These are phyloP conservation scores for Delitschia confertaspora DNA, from an alignment of 495 filamentous ascomycete genomes.

Conservation along the genomic window DNA sequence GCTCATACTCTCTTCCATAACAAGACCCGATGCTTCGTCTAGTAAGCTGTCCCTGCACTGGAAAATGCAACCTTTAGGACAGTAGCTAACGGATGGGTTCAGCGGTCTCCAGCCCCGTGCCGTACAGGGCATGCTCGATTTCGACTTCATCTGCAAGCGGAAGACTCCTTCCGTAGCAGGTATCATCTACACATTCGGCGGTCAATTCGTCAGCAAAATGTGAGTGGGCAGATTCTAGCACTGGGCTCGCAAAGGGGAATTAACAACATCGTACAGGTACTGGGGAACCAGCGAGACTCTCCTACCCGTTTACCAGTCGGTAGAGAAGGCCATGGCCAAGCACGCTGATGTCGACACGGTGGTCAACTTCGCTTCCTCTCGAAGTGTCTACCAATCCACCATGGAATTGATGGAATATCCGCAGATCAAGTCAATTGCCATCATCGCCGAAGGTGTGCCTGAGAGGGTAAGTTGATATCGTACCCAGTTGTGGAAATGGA, in stretches of 20 bases:
- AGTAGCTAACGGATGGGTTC: conserved; percentile 11
- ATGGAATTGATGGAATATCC: conserved; percentile 97
- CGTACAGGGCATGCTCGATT: conserved; percentile 99
- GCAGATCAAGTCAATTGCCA: conserved; percentile 95
- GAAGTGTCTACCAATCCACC: conserved; percentile 93
- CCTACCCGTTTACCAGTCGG: conserved; percentile 94
- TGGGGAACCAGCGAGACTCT: conserved; percentile 99
- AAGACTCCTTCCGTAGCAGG: conserved; percentile 91
- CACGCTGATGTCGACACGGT: conserved; percentile 94
- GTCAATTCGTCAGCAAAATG: conserved; percentile 99
- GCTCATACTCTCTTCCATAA: conserved; percentile 88
- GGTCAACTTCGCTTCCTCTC: conserved; percentile 98
- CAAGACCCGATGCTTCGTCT: conserved; percentile 99
- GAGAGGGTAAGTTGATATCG: conserved; percentile 63
- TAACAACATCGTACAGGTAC: conserved; percentile 49
- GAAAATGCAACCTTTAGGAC: conserved; percentile 6
- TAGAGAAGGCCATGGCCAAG: conserved; percentile 89
- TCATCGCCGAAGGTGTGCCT: conserved; percentile 98
- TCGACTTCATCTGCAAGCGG: conserved; percentile 99
- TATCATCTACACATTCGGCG: conserved; percentile 99
- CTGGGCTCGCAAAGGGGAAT: conserved; percentile 4
- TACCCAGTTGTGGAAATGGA: conserved; percentile 5
- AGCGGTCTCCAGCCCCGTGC: conserved; percentile 93
- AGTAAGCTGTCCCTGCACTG: conserved; percentile 46
- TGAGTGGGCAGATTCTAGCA: conserved; percentile 33